These are phyloP conservation scores for Erodium maritimum DNA, from an alignment of 345 rosid species.

Conservation along the genomic window DNA sequence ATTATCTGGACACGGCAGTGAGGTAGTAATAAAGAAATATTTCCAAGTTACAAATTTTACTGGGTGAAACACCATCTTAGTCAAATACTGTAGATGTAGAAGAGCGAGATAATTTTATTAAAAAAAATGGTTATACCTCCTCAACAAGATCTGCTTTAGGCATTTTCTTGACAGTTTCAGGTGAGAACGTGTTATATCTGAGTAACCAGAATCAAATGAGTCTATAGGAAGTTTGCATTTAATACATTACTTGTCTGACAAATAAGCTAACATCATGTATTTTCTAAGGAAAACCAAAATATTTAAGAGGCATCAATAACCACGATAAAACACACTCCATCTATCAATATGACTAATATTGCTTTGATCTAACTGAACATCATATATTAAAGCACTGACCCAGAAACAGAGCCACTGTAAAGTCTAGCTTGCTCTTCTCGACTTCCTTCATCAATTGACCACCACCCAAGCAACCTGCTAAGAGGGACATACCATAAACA, in stretches of 20 bases:
- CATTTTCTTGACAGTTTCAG: slow-evolving; percentile 68
- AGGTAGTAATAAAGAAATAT: not conserved
- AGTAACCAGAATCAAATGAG: slow-evolving; percentile 10
- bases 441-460: slow-evolving; percentile 97
- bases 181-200: slow-evolving; percentile 80
- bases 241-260: not conserved
- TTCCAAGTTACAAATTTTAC: not conserved
- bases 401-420: slow-evolving; percentile 42
- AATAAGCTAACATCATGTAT: not conserved
- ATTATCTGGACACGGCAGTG: too few species aligned
- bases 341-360: too few species aligned
- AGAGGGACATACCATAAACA: slow-evolving; percentile 9
- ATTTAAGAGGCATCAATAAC: not conserved
- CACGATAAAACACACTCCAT: too few species aligned
- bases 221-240: too few species aligned
- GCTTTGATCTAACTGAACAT: not conserved
- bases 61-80: not conserved
- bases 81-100: too few species aligned
- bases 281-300: not conserved
- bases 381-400: slow-evolving; percentile 24
- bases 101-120: not conserved
- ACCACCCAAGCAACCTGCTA: slow-evolving; percentile 82
- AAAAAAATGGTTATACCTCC: slow-evolving; percentile 37
- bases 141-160: slow-evolving; percentile 70
- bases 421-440: slow-evolving; percentile 76